Evolutionary conservation across 352 stramenopile species (phyloP), one percentile per base, ranked within the genome.

Genomic region (Globisporangium splendens): DNA sequence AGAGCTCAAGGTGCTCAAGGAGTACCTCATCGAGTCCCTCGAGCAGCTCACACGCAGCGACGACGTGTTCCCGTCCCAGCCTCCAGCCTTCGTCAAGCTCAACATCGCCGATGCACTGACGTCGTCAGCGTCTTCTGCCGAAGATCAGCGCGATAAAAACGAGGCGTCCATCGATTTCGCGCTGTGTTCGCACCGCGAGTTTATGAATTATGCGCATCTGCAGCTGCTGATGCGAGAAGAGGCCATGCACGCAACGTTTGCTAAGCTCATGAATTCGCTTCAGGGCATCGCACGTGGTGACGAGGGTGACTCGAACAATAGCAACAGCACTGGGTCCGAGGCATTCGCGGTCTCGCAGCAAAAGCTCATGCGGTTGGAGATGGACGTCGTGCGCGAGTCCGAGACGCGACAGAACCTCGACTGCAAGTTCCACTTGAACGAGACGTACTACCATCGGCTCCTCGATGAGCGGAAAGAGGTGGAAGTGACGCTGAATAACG

Each of bases 1-100:
- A 54, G 81, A 91, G 50, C 77, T 91, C 52, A 89, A 89, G 55
- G 63, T 63, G 18, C 62, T 91, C 42, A 89, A 89, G 56, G 81
- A 91, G 38, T 88, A 69, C 55, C 56, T 91, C 49, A 66, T 83
- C 18, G 61, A 80, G 43, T 86, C 80, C 35, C 66, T 90, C 3
- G 76, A 88, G 28, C 62, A 84, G 54, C 61, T 79, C 41, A 65
- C 65, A 13, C 60, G 46, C 21, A 48, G 38, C 15, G 65, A 72
- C 42, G 62, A 73, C 6, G 63, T 50, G 20, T 69, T 72, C 20
- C 39, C 38, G 0, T 44, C 52, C 7, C 62, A 59, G 11, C 65
- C 64, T 0, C 65, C 67, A 4, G 20, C 55, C 21, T 65, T 75
- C n/a, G 22, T 67, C 17, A 68, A 56, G 12, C 21, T 1, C 15